Percentiles rank a stretch among this genome's conserved stretches.
phyloP scores from a whole-genome alignment of 345 rosid species.

The Aethionema arabicum region DNA sequence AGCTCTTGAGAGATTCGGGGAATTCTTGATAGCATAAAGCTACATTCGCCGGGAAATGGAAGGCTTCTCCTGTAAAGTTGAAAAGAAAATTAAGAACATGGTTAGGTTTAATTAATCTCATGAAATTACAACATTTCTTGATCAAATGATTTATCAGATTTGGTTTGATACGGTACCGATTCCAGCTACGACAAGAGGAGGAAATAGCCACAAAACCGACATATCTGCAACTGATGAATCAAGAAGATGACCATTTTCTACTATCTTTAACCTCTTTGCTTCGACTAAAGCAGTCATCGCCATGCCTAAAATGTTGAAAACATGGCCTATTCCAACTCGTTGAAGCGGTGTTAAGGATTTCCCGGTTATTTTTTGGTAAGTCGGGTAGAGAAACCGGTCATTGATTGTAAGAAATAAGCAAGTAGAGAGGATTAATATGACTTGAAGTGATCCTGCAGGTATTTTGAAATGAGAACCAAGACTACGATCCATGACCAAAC shows the following conservation, averaged over 20 bases:
- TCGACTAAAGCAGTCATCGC: constrained; percentile 40
- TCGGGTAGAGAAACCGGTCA: constrained; percentile 33
- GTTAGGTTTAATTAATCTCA: not conserved
- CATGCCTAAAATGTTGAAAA: constrained; percentile 38
- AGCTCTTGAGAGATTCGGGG: constrained; percentile 44
- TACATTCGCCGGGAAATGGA: constrained; percentile 58
- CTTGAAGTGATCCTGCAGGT: constrained; percentile 46
- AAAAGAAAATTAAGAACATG: constrained; percentile 5
- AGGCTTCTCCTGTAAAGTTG: constrained; percentile 45
- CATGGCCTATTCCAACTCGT: constrained; percentile 46
- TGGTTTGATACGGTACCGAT: not conserved
- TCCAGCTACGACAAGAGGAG: constrained; percentile 44
- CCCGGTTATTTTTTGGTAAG: constrained; percentile 36
- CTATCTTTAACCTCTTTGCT: constrained; percentile 39
- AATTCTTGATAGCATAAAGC: constrained; percentile 54
- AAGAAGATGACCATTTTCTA: constrained; percentile 10
- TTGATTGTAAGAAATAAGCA: constrained; percentile 34
- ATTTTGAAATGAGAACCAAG: constrained; percentile 42
- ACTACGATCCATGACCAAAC: constrained; percentile 45
- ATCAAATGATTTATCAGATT: not conserved
- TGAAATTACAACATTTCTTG: too few species aligned
- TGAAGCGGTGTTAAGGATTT: constrained; percentile 33
- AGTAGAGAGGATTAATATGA: constrained; percentile 32
- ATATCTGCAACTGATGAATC: constrained; percentile 28
- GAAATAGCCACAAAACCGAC: constrained; percentile 46